Conservation (phyloP, 2,329 filamentous ascomycete species). For the Aotearoamyces nothofagi region DNA sequence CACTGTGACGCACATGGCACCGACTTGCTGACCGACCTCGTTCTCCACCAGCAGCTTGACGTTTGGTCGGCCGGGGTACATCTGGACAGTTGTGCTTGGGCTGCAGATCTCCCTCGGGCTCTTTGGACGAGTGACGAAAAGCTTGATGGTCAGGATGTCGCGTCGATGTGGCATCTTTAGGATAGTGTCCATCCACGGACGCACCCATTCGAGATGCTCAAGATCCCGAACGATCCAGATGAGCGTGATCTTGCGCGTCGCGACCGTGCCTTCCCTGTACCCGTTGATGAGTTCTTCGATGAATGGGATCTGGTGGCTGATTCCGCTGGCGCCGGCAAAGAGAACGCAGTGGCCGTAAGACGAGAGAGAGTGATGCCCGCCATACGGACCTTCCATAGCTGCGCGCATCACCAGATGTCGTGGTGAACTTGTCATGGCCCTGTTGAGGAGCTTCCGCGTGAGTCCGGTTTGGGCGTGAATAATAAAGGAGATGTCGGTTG, state of each 20-base stretch:
- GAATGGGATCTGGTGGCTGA: slow-evolving; percentile 88
- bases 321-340: slow-evolving; percentile 84
- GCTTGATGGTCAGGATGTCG: slow-evolving; percentile 70
- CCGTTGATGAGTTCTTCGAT: slow-evolving; percentile 62
- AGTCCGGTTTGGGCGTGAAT: slow-evolving; percentile 80
- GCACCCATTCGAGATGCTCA: slow-evolving; percentile 84
- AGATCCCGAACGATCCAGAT: slow-evolving; percentile 89
- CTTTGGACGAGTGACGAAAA: slow-evolving; percentile 82
- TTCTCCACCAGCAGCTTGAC: slow-evolving; percentile 63
- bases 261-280: slow-evolving; percentile 54
- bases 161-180: slow-evolving; percentile 66
- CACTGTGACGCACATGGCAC: slow-evolving; percentile 77
- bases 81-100: slow-evolving; percentile 67
- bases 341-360: slow-evolving; percentile 88
- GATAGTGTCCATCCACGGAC: slow-evolving; percentile 66
- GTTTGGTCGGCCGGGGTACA: slow-evolving; percentile 83
- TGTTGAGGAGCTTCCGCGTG: slow-evolving; percentile 67
- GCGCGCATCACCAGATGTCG: slow-evolving; percentile 34
- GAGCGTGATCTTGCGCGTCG: slow-evolving; percentile 67
- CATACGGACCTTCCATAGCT: slow-evolving; percentile 82
- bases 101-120: slow-evolving; percentile 63
- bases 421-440: slow-evolving; percentile 30
- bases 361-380: slow-evolving; percentile 66
- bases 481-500: slow-evolving; percentile 59
- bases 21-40: slow-evolving; percentile 69